These are phyloP conservation scores for Letharia columbiana DNA, from an alignment of 495 filamentous ascomycete genomes.

Conservation along the genomic window DNA sequence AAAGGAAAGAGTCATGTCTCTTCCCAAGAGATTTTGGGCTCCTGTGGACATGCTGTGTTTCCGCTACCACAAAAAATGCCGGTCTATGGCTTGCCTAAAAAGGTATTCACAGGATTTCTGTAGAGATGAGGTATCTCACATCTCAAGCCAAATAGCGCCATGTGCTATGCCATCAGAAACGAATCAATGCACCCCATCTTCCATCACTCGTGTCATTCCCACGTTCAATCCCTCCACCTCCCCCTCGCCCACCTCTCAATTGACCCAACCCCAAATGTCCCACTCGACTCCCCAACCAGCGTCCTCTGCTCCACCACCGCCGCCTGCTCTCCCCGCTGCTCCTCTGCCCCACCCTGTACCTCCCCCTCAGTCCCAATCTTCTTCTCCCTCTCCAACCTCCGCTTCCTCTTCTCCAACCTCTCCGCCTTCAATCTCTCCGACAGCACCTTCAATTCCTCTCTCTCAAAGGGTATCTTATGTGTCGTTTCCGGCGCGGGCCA, in stretches of 20 bases:
- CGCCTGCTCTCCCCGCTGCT: not conserved
- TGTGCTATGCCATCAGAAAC: not conserved
- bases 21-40: too few relatives aligned
- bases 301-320: not conserved
- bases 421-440: slow-evolving; percentile 59
- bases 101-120: too few relatives aligned
- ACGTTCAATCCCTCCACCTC: not conserved
- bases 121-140: not conserved
- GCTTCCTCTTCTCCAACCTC: slow-evolving; percentile 51
- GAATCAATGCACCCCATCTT: not conserved
- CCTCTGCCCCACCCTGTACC: not conserved
- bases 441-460: slow-evolving; percentile 76
- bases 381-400: slow-evolving; percentile 47
- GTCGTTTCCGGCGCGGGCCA: slow-evolving; percentile 84
- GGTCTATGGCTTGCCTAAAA: not conserved
- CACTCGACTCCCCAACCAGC: not conserved
- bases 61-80: too few relatives aligned
- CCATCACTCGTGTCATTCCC: not conserved
- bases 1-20: not conserved
- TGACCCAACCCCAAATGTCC: slow-evolving; percentile 10
- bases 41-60: not conserved
- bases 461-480: slow-evolving; percentile 80
- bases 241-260: slow-evolving; percentile 17
- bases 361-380: slow-evolving; percentile 2
- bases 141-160: not conserved